Evolutionary conservation across 1,284 basidiomycete species (phyloP), one percentile per base, ranked within the genome.

Genomic region (Cerrena zonata): DNA sequence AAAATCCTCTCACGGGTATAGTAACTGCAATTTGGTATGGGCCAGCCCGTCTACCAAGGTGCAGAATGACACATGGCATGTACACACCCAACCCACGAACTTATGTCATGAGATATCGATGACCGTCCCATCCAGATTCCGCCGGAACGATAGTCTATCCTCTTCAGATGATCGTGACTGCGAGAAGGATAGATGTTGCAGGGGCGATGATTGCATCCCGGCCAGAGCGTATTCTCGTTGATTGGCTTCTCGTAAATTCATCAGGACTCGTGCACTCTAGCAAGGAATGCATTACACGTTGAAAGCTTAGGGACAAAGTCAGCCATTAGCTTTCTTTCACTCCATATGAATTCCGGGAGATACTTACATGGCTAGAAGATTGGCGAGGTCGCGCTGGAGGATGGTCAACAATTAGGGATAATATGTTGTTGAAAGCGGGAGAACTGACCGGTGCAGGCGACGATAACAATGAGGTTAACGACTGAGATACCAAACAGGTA

Each of bases 361-460:
- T n/a, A 37, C 39, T 22, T 23, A 63, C 36, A 43, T 37, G 43
- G 44, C 48, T 19, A 54, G 49, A 45, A 56, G 4, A 36, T 49
- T 45, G 52, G 55, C 11, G 48, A 49, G 40, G 15, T 54, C 36
- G 46, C 21, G 23, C 53, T 54, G 23, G 34, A 37, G 50, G 19
- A 10, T 15, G 18, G 49, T 26, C 19, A 30, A 22, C n/a, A n/a
- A 27, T 26, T 25, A 37, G 46, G 30, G n/a, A 5, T 24, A 23
- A 13, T 13, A 22, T 5, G 15, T 44, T 13, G 26, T 11, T 23
- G 30, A 24, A 34, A 34, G n/a, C 30, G 5, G 36, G 19, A 22
- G 24, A n/a, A 46, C 49, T 22, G 11, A 52, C 51, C n/a, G 51
- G 51, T 34, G 51, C 51, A 7, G 12, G 51, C 41, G n/a, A 48